phyloP scores from a whole-genome alignment of 805 yeast genomes.

The Metschnikowia gruessii region DNA sequence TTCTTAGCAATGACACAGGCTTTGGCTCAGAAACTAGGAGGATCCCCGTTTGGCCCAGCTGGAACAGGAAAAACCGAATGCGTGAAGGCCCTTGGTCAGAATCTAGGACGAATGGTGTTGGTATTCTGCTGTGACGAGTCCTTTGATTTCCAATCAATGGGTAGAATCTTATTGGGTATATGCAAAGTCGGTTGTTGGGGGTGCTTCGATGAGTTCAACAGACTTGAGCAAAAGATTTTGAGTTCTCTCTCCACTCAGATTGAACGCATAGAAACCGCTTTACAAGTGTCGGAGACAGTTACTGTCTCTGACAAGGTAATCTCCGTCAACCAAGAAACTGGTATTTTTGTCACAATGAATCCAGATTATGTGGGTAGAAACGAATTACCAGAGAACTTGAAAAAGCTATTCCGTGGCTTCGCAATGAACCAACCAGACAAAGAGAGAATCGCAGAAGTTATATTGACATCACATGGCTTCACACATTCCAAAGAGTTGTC shows the following conservation, averaged over 20 bases:
- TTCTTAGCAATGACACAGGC: slow-evolving; percentile 74
- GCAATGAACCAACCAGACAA: slow-evolving; percentile 73
- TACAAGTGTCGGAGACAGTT: slow-evolving; percentile 30
- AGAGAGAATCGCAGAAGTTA: slow-evolving; percentile 61
- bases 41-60: slow-evolving; percentile 92
- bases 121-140: slow-evolving; percentile 92
- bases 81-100: slow-evolving; percentile 76
- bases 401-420: slow-evolving; percentile 71
- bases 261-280: slow-evolving; percentile 62
- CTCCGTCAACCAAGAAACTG: slow-evolving; percentile 48
- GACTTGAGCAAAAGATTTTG: slow-evolving; percentile 65
- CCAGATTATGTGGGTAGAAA: slow-evolving; percentile 86
- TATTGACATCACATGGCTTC: slow-evolving; percentile 76
- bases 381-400: slow-evolving; percentile 79
- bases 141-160: slow-evolving; percentile 76
- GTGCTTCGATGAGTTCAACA: slow-evolving; percentile 92
- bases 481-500: slow-evolving; percentile 45
- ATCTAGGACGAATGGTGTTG: slow-evolving; percentile 73
- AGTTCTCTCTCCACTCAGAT: slow-evolving; percentile 85
- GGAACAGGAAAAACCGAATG: slow-evolving; percentile 97
- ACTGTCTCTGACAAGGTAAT: slow-evolving; percentile 44
- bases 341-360: slow-evolving; percentile 86
- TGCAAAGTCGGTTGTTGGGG: slow-evolving; percentile 90
- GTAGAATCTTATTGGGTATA: slow-evolving; percentile 73
- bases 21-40: slow-evolving; percentile 71